These are phyloP conservation scores for Trichoderma sp. DNA, from an alignment of 2,329 filamentous ascomycete species.

Conservation along the genomic window DNA sequence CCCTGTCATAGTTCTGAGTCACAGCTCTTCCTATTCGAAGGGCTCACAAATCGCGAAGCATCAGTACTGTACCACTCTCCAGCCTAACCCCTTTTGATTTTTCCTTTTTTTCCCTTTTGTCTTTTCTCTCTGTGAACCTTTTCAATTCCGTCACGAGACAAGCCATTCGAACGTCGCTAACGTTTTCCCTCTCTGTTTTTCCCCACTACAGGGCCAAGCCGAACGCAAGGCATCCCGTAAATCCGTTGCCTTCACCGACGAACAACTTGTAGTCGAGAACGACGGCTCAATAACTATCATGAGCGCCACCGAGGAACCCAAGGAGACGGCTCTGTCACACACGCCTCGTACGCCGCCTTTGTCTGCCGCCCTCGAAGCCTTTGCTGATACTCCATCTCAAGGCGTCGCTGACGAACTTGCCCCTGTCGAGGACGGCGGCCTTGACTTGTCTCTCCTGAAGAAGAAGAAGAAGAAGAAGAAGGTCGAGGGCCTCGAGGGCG, in stretches of 20 bases:
- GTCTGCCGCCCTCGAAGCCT: slow-evolving; percentile 52
- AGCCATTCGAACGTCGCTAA: slow-evolving; percentile 20
- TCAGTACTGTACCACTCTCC: slow-evolving; percentile 9
- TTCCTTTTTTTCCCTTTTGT: background rate
- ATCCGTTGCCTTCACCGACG: slow-evolving; percentile 89
- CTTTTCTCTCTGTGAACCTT: background rate
- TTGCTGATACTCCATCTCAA: slow-evolving; percentile 49
- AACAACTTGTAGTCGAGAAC: slow-evolving; percentile 80
- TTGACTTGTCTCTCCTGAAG: slow-evolving; percentile 66
- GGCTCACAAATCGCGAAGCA: slow-evolving; percentile 19
- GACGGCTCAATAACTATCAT: slow-evolving; percentile 81
- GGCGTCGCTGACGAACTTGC: slow-evolving; percentile 44
- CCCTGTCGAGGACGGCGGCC: slow-evolving; percentile 49
- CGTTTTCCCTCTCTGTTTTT: slow-evolving; percentile 22
- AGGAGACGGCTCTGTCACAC: slow-evolving; percentile 79
- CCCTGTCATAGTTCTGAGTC: slow-evolving; percentile 14
- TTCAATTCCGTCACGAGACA: background rate
- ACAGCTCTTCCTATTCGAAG: slow-evolving; percentile 3
- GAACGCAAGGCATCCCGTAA: slow-evolving; percentile 73
- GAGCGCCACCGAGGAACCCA: slow-evolving; percentile 69
- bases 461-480: slow-evolving; percentile 73
- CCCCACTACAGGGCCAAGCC: slow-evolving; percentile 29
- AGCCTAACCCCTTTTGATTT: slow-evolving; percentile 2
- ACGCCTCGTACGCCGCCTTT: slow-evolving; percentile 63
- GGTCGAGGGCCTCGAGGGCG: slow-evolving; percentile 44